phyloP scores from a whole-genome alignment of 352 stramenopile species.

The Blastocystis hominis region DNA sequence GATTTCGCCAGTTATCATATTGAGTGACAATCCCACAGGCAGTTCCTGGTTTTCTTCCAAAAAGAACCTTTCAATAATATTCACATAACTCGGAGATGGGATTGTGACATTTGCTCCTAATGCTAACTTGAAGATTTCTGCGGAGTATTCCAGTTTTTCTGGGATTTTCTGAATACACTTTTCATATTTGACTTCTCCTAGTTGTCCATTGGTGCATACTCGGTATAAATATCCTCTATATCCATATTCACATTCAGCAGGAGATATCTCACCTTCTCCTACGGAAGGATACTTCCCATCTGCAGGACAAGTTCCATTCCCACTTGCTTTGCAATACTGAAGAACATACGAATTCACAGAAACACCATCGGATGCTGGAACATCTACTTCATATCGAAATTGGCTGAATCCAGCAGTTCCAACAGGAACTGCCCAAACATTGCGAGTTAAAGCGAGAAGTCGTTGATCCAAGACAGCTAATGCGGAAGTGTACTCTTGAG shows the following conservation, averaged over 20 bases:
- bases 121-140: not conserved
- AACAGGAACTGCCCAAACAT: not conserved
- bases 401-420: not conserved
- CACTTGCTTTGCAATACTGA: not conserved
- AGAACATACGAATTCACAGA: not conserved
- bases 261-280: not conserved
- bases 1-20: not conserved
- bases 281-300: not conserved
- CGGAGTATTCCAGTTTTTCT: not conserved
- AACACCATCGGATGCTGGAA: not conserved
- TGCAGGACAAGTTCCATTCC: not conserved
- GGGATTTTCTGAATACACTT: not conserved
- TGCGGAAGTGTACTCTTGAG: not conserved
- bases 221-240: not conserved
- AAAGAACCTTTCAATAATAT: not conserved
- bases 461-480: too few species aligned
- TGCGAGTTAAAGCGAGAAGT: not conserved
- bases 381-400: not conserved
- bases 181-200: not conserved
- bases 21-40: not conserved
- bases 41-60: not conserved
- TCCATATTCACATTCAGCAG: not conserved
- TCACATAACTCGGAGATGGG: not conserved
- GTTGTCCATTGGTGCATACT: not conserved
- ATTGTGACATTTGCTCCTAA: too few species aligned